Percentiles rank a stretch among this genome's conserved stretches.
Conservation (phyloP, 371 early-diverging fungal species). For the Saksenaea oblongispora region DNA sequence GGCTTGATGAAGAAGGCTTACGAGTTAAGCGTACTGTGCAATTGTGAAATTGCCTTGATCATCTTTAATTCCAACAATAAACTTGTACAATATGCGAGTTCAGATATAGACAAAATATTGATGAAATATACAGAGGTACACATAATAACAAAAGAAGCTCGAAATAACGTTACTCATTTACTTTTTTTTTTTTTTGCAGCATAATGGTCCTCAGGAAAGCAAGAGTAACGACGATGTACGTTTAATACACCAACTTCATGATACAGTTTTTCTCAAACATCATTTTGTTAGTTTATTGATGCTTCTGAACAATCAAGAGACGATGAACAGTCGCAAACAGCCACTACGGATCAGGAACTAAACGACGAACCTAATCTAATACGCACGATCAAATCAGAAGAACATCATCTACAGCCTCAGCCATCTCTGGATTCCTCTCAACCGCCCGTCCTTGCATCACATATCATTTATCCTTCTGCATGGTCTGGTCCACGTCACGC, state of each 20-base stretch:
- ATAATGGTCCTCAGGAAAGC: slow-evolving; percentile 41
- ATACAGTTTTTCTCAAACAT: neutral
- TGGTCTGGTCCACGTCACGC: neutral
- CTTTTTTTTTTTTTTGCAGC: slow-evolving; percentile 15
- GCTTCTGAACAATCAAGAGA: neutral
- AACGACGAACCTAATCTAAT: neutral
- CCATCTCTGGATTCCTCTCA: neutral
- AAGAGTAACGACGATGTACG: slow-evolving; percentile 47
- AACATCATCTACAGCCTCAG: neutral
- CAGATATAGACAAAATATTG: slow-evolving; percentile 91
- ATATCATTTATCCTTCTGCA: neutral
- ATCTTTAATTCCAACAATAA: slow-evolving; percentile 92
- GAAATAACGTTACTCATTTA: neutral
- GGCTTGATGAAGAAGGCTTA: slow-evolving; percentile 99
- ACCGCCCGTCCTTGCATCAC: neutral
- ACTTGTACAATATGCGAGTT: slow-evolving; percentile 88
- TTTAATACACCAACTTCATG: neutral
- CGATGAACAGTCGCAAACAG: neutral
- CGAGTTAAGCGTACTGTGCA: slow-evolving; percentile 96
- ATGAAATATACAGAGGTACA: slow-evolving; percentile 89
- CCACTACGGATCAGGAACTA: neutral
- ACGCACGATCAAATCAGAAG: neutral
- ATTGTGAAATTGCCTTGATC: slow-evolving; percentile 94
- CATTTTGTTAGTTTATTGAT: neutral
- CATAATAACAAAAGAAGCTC: neutral